Evolutionary conservation across 2,329 filamentous ascomycete genomes (phyloP).

Genomic region (Aspergillus alliaceus): DNA sequence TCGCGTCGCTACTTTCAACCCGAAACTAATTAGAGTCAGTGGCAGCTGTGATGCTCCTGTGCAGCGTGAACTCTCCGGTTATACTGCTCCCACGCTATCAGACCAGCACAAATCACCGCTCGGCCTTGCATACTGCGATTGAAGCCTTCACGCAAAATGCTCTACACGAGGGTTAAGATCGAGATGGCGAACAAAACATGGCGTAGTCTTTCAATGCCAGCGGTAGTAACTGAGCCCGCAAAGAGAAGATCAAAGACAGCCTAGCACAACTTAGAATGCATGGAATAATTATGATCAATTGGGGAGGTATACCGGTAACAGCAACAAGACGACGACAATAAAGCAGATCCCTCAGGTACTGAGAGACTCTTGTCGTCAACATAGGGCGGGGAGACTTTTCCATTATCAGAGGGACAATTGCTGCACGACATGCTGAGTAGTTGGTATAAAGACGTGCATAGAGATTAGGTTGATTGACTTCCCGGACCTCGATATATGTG

Average conservation of each 20-base stretch:
- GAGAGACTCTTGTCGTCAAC: no score
- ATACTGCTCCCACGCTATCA: slow-evolving; percentile 15
- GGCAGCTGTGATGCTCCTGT: slow-evolving; percentile 14
- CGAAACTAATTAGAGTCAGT: no score
- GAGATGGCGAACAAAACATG: slow-evolving; percentile 15
- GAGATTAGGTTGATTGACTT: no score
- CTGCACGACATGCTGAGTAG: no score
- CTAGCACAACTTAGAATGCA: neutral
- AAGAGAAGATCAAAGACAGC: slow-evolving; percentile 17
- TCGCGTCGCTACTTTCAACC: no score
- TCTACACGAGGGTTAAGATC: slow-evolving; percentile 11
- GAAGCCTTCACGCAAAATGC: slow-evolving; percentile 13
- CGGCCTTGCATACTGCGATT: slow-evolving; percentile 13
- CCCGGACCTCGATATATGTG: no score
- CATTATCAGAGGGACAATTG: no score
- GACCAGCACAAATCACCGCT: slow-evolving; percentile 13
- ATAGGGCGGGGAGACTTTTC: no score
- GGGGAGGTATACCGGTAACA: slow-evolving; percentile 13
- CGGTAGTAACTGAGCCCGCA: slow-evolving; percentile 17
- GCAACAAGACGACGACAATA: slow-evolving; percentile 15
- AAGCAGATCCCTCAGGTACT: slow-evolving; percentile 18
- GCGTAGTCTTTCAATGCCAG: slow-evolving; percentile 13
- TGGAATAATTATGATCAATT: neutral
- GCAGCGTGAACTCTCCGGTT: slow-evolving; percentile 4
- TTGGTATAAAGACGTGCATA: no score